Evolutionary conservation across 2,329 filamentous ascomycete genomes (phyloP), one percentile per base, ranked within the genome.

Genomic region (Chrysosporium keratinophilum): DNA sequence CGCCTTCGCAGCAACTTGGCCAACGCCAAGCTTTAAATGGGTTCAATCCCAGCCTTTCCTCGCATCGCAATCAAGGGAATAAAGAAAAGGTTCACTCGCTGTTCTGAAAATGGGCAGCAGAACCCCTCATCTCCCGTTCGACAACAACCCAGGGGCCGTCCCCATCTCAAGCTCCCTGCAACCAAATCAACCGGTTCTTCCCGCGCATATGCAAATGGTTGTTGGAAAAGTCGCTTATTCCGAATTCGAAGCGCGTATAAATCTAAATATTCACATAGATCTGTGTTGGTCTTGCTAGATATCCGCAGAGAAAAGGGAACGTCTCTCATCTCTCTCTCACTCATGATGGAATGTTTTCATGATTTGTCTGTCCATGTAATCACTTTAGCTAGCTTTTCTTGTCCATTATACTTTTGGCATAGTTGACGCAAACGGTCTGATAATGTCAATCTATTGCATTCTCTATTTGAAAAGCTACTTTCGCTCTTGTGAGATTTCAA

Each of bases 1-100:
- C 79, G 89, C 66, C 79, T 98, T 75, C 90, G 91, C 82, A 75
- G 76, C 60, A 82, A 82, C 62, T 76, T 95, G 64, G 58, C 51
- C n/a, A 56, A 58, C 37, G 54, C 55, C 37, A 57, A 57, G 44
- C 52, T 57, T 15, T 55, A 52, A 34, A 46, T 51, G 10, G 33
- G 33, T 19, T 6, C 14, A 14, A 35, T 14, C 19, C 6, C 6
- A 17, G n/a, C 11, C 4, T 28, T 14, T 6, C 44, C 7, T 15
- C 1, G 31, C 33, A 5, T 28, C 17, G 20, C 33, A 20, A 15
- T 42, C 40, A 42, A 15, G 17, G 15, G 17, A 19, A 15, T 10
- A 42, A 1, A 42, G 17, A 42, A 42, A 42, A 42, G n/a, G 23
- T 28, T 28, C 23, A 28, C 3, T 28, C 23, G 23, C 23, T 28